Evolutionary conservation across 2,329 filamentous ascomycete genomes (phyloP).

Genomic region (Fusarium sp.): DNA sequence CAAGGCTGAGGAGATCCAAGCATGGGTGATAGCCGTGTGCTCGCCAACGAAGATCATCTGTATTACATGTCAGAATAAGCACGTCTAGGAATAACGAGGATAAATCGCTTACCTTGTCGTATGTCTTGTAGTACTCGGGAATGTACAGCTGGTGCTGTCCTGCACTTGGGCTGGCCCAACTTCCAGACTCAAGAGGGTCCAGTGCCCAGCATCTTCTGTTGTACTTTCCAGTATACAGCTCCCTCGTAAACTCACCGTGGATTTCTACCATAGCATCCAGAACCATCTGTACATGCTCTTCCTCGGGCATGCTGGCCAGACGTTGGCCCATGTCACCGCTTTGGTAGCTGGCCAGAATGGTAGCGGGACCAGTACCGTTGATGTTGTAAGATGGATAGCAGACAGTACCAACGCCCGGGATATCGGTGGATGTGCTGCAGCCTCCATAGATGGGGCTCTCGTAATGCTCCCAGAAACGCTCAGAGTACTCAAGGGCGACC

Average conservation of each 20-base stretch:
- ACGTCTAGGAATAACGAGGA: rapidly evolving
- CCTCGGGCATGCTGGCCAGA: conserved; percentile 3
- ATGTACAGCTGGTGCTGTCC: conserved; percentile 27
- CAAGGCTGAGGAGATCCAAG: conserved; percentile 21
- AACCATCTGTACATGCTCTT: conserved; percentile 16
- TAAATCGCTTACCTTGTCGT: not conserved
- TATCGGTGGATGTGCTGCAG: conserved; percentile 9
- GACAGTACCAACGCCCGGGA: not conserved
- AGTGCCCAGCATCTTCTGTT: conserved; percentile 24
- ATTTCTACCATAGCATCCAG: conserved; percentile 15
- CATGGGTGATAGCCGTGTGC: conserved; percentile 20
- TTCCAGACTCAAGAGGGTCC: conserved; percentile 25
- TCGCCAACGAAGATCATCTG: conserved; percentile 31
- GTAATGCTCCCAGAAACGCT: conserved; percentile 25
- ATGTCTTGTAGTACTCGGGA: conserved; percentile 23
- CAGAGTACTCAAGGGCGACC: conserved; percentile 12
- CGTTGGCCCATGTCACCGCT: conserved; percentile 25
- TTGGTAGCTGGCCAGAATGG: conserved; percentile 15
- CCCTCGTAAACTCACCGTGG: not conserved
- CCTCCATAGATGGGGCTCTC: conserved; percentile 16
- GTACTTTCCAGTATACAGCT: conserved; percentile 12
- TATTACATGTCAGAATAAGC: rapidly evolving
- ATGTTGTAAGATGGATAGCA: conserved; percentile 25
- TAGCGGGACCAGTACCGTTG: conserved; percentile 4
- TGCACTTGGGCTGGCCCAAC: conserved; percentile 19